Base-by-base conservation (phyloP, 2,329 filamentous ascomycete species). In the Fusarium sp. region DNA sequence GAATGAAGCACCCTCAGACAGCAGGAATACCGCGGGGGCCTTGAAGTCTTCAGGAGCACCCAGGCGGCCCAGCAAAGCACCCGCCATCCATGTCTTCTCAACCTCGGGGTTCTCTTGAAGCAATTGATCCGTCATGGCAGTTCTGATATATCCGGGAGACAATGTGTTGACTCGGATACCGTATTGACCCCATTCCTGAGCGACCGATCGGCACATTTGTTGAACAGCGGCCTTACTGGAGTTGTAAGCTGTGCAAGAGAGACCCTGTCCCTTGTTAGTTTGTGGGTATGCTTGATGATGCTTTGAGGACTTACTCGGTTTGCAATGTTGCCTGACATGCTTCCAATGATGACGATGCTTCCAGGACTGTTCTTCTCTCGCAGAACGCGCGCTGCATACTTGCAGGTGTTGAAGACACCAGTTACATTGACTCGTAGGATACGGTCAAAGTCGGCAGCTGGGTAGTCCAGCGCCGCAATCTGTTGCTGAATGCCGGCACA, bases 361-460 rank as follows among this genome's bases (percentile, higher is more conserved):
- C 86, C 86, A 3, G 81, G 79, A 1, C 76, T 80, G 12, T 83
- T 81, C 50, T 80, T 81, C 53, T 82, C 80, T n/a, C 83, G 80
- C 74, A 88, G 79, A 42, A 91, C 88, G 68, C 88, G 86, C 58
- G 91, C 92, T 32, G 91, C 89, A 64, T 91, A 90, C 83, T 93
- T 91, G 67, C 91, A 91, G 77, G 91, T 93, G 80, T 91, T 86
- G 81, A 91, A 91, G 32, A 88, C 89, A n/a, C 92, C 92, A 54
- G 87, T 92, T 74, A 94, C 83, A 80, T 94, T 93, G 73, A 92
- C 90, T 78, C 91, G 85, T 78, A 94, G 84, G 75, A 94, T 90
- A 80, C 92, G 88, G 77, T 91, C 86, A 86, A 91, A 93, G 79
- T 89, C 89, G 79, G 91, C 79, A 32, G 82, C 78, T 7, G 83